A percentile compares a stretch with the other conserved stretches of the same genome.
These are phyloP conservation scores for Fraxinus paxiana DNA, from an alignment of 305 asterid species.

Conservation along the genomic window DNA sequence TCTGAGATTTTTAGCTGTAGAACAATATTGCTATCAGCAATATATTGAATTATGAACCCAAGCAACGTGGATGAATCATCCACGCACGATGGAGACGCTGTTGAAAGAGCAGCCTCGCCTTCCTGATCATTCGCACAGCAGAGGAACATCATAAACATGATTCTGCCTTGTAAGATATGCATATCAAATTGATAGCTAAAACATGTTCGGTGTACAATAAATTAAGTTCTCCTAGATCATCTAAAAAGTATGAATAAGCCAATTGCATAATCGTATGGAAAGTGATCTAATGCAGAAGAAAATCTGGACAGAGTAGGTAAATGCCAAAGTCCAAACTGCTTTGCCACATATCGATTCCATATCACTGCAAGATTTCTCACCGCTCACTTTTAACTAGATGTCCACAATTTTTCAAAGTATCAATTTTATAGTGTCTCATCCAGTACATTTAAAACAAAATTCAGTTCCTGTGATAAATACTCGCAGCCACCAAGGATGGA, in stretches of 20 bases:
- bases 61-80: slow-evolving; percentile 39
- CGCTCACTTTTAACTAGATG: neutral
- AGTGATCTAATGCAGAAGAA: neutral
- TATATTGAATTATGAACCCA: slow-evolving; percentile 32
- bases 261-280: neutral
- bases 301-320: neutral
- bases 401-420: neutral
- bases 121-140: slow-evolving; percentile 30
- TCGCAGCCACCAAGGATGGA: neutral
- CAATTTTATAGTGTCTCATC: neutral
- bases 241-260: neutral
- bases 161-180: neutral
- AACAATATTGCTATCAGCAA: slow-evolving; percentile 24
- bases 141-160: neutral
- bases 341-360: neutral
- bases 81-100: slow-evolving; percentile 27
- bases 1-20: slow-evolving; percentile 32
- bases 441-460: neutral
- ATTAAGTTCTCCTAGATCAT: neutral
- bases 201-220: neutral
- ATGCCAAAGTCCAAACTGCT: neutral
- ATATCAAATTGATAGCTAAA: neutral
- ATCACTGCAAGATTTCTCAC: neutral
- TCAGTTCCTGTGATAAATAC: neutral
- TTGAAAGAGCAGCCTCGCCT: slow-evolving; percentile 13